Evolutionary conservation across 2,329 filamentous ascomycete species (phyloP).

Genomic region (Massarina eburnea): DNA sequence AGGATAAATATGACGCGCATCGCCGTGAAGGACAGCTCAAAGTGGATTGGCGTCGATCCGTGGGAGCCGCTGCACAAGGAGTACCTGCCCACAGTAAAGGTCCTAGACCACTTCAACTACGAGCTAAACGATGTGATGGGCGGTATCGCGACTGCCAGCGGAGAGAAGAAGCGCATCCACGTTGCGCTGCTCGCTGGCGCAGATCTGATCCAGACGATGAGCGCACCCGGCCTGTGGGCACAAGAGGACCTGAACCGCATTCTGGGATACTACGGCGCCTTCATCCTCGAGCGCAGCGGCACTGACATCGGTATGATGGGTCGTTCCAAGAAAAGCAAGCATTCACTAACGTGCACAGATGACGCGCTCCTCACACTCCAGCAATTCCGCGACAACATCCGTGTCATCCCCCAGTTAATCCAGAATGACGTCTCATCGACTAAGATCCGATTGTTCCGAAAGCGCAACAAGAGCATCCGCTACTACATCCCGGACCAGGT

Average conservation of each 20-base stretch:
- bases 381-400: constrained; percentile 81
- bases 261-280: constrained; percentile 77
- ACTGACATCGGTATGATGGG: constrained; percentile 66
- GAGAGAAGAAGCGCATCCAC: constrained; percentile 66
- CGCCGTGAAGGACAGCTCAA: constrained; percentile 68
- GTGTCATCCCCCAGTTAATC: constrained; percentile 85
- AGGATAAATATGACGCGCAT: constrained; percentile 84
- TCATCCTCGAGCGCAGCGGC: constrained; percentile 84
- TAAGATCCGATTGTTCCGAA: constrained; percentile 74
- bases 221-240: constrained; percentile 70
- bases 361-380: constrained; percentile 81
- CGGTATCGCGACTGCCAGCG: constrained; percentile 70
- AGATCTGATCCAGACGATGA: constrained; percentile 56
- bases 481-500: constrained; percentile 45
- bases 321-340: background rate
- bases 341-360: constrained; percentile 47
- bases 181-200: constrained; percentile 80
- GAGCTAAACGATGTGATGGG: constrained; percentile 81
- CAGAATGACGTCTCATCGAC: constrained; percentile 82
- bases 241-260: constrained; percentile 85
- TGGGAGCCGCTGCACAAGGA: constrained; percentile 79
- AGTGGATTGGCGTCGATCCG: constrained; percentile 42
- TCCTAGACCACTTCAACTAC: constrained; percentile 87
- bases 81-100: constrained; percentile 86
- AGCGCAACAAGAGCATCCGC: constrained; percentile 45